Evolutionary conservation across 2,329 filamentous ascomycete species (phyloP).

Genomic region (Ceratocystis eucalypticola): DNA sequence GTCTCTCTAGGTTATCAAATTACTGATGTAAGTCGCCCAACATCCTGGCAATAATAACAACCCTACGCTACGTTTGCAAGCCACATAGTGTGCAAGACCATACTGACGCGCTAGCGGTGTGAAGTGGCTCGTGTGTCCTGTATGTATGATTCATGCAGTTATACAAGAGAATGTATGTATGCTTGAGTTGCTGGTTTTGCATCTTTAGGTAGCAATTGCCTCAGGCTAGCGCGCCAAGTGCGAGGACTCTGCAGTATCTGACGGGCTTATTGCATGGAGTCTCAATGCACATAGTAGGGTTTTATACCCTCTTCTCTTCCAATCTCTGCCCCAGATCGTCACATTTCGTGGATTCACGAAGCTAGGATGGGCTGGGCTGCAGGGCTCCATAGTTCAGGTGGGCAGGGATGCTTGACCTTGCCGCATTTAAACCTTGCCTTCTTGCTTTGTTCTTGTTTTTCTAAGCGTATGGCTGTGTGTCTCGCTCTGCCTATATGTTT

Average conservation of each 20-base stretch:
- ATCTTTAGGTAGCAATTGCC: neutral
- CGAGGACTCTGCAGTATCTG: neutral
- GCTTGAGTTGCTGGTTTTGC: neutral
- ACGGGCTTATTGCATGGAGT: neutral
- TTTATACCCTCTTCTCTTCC: neutral
- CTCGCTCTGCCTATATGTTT: neutral
- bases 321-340: neutral
- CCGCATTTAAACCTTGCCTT: neutral
- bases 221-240: neutral
- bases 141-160: neutral
- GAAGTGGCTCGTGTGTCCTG: neutral
- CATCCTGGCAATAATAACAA: neutral
- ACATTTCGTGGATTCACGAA: neutral
- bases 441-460: neutral
- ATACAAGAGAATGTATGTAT: neutral
- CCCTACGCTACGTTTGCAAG: neutral
- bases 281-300: neutral
- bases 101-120: slow-evolving; percentile 2
- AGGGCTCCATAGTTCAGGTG: slow-evolving; percentile 10
- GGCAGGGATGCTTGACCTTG: neutral
- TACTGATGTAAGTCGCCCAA: neutral
- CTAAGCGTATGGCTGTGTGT: neutral
- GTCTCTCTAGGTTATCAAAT: neutral
- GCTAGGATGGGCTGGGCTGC: neutral
- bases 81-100: too few species aligned